Conservation (phyloP, 805 yeast genomes). For the Scheffersomyces lignosus region DNA sequence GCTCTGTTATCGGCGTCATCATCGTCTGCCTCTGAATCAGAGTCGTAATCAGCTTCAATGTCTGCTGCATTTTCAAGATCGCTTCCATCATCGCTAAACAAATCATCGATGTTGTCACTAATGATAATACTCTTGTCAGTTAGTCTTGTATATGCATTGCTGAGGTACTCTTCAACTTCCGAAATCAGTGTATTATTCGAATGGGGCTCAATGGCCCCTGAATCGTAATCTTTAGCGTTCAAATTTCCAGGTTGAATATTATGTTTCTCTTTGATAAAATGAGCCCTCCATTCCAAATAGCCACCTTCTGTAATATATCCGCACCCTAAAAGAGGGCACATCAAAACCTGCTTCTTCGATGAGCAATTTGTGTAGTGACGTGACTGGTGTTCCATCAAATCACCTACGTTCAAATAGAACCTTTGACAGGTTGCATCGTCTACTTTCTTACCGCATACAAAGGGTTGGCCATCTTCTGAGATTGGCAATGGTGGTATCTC, state of each 20-base stretch:
- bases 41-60: not conserved
- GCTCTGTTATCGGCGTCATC: not conserved
- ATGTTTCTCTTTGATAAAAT: conserved; percentile 22
- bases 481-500: conserved; percentile 22
- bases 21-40: not conserved
- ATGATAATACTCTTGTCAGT: not conserved
- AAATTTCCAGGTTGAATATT: conserved; percentile 9
- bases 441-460: conserved; percentile 12
- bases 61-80: conserved; percentile 1
- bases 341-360: conserved; percentile 27
- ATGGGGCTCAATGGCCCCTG: too few relatives aligned
- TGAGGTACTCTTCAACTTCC: not conserved
- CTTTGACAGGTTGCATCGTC: conserved; percentile 13
- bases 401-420: conserved; percentile 14
- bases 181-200: not conserved
- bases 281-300: conserved; percentile 29
- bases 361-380: conserved; percentile 24
- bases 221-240: too few relatives aligned
- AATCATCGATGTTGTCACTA: conserved; percentile 1
- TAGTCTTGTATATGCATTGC: not conserved
- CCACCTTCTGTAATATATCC: conserved; percentile 35
- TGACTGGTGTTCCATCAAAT: conserved; percentile 18
- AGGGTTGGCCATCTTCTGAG: conserved; percentile 17
- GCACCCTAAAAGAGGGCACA: conserved; percentile 43
- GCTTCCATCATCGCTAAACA: conserved; percentile 5